Evolutionary conservation across 495 filamentous ascomycete genomes (phyloP), one percentile per base, ranked within the genome.

Genomic region (Poronia punctata): DNA sequence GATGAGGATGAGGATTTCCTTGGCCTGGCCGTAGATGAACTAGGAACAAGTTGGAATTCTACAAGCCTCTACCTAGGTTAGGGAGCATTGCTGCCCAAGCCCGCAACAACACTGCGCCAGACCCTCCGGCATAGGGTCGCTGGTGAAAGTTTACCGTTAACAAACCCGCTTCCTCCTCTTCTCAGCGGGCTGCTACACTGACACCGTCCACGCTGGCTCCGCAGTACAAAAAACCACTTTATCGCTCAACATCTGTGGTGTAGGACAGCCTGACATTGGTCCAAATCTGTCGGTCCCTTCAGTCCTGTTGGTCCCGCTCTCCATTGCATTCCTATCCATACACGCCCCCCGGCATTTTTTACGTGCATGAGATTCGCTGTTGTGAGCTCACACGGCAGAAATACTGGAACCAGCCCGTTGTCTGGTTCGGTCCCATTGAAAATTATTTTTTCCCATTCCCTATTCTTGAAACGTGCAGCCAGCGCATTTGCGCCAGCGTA

Each of bases 71-170:
- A n/a, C n/a, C n/a, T n/a, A n/a, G n/a, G n/a, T n/a, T n/a, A 45
- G 48, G 56, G 59, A 65, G 65, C 63, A 68, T 71, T 68, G 67
- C 66, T 71, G 67, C 67, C 67, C 67, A 71, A 71, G 50, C 46
- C 35, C 52, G 48, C 55, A 57, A 29, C 43, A 23, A 46, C 43
- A 49, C 44, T 46, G 41, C 52, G 44, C n/a, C n/a, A 58, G 36
- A 48, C 51, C 45, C 46, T 60, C 54, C 52, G 51, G 48, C 45
- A 60, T 55, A 58, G 50, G 57, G 54, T 56, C 51, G 35, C 33
- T 39, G 46, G 43, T 44, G 36, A 56, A n/a, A 17, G 26, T 37
- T 25, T 43, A 28, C 40, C n/a, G n/a, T n/a, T n/a, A n/a, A n/a
- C 54, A 53, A 50, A 41, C 49, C 48, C 52, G 49, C 49, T 53